Evolutionary conservation across 441 rosid species (phyloP), one percentile per base, ranked within the genome.

Genomic region (Adansonia grandidieri): DNA sequence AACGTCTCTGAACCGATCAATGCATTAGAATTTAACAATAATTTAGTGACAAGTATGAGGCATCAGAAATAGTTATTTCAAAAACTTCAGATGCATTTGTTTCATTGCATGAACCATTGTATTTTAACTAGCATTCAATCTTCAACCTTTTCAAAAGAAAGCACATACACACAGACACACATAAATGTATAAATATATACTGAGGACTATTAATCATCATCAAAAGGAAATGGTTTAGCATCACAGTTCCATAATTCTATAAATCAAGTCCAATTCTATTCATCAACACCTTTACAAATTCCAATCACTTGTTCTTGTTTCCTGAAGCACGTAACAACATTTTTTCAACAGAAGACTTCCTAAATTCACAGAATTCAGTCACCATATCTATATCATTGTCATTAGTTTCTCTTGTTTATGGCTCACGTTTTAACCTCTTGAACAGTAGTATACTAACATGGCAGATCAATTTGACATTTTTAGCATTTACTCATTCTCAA

Each of bases 41-140:
- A 70, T 13, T 70, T 70, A 53, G 45, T 51, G 58, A 71, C 22
- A 71, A 71, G 32, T 28, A 51, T 24, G 13, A 51, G 22, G 61
- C 74, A 71, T 28, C 45, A n/a, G 74, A 71, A 67, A 28, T 71
- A 19, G 54, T 17, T 45, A 68, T 45, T 69, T 15, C 74, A 51
- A 51, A 50, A 45, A 45, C 54, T 68, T 45, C 37, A 45, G 54
- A 44, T 13, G 0, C 9, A 50, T 19, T 5, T 45, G 53, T 14
- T 50, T 68, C 28, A 45, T 68, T 1, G 17, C 17, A 19, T 11
- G 19, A 68, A 68, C 53, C 37, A 17, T 9, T 66, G 2, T 66
- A 66, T 28, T 66, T 42, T 66, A 40, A 40, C 24, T 66, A 10
- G 71, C 22, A 8, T 40, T 66, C 28, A 66, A 17, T 44, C 14